Base-by-base conservation (phyloP, 805 yeast genomes). In the Saturnispora serradocipensis region DNA sequence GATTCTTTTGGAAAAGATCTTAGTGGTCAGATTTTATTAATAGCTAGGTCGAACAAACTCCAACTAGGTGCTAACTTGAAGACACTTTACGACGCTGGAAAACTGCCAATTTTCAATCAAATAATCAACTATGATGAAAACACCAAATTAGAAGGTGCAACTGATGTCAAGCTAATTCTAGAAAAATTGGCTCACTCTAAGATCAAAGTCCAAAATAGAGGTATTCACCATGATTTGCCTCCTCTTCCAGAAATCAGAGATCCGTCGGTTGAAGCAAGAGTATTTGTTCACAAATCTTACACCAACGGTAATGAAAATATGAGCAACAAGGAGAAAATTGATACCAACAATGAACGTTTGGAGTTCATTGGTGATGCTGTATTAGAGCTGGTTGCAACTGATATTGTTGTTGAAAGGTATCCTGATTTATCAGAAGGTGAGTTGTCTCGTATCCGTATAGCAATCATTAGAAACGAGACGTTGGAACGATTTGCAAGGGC, bases 331-430 rank as follows among this genome's bases (percentile, higher is more conserved):
- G 91, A 84, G 56, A 70, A 77, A 49, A 70, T 84, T 25, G 70
- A 74, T 48, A 70, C 82, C 2, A 90, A 88, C 59, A 87, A 91
- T 64, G 97, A 90, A 71, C 74, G 97, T 47, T 71, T 89, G 22
- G 98, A 91, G 69, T 91, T 88, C 62, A 70, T 88, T 43, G 98
- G 98, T 15, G 98, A 91, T 68, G 82, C 97, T 1, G 77, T 88
- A 20, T 69, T 91, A 53, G 86, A 87, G 61, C 77, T 76, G 50
- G 71, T 83, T n/a, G 81, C 86, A 50, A 84, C 97, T 0, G 70
- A 77, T 53, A 73, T 90, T 42, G 72, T 88, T 16, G 88, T 75
- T 59, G 73, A 77, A 27, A 67, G 75, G 51, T 86, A 84, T 59
- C 93, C 95, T 0, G 68, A 73, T 43, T 83, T 82, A 43, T 71